phyloP scores from a whole-genome alignment of 345 rosid species.

The Rubroshorea leprosula region DNA sequence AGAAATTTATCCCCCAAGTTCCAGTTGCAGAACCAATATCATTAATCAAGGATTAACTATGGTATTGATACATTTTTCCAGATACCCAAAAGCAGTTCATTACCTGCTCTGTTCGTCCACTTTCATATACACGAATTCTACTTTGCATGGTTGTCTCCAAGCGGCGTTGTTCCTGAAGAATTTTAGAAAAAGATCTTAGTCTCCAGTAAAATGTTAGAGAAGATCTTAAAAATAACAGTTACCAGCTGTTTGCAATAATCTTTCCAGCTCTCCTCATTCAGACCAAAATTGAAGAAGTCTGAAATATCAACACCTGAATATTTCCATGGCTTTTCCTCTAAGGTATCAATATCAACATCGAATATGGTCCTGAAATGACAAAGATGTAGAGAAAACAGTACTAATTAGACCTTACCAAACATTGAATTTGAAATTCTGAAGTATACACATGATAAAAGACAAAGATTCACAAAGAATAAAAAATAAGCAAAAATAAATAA shows the following conservation, averaged over 20 bases:
- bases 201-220: constrained; percentile 5
- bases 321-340: constrained; percentile 99
- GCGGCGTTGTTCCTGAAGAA: constrained; percentile 79
- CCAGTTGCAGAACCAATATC: not conserved
- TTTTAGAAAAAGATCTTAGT: constrained; percentile 20
- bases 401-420: too few relatives aligned
- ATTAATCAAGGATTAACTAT: not conserved
- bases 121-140: constrained; percentile 96
- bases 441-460: constrained; percentile 12
- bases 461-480: not conserved
- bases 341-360: constrained; percentile 85
- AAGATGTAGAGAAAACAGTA: too few relatives aligned
- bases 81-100: constrained; percentile 15
- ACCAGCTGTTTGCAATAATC: constrained; percentile 97
- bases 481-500: not conserved
- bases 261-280: constrained; percentile 98
- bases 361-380: constrained; percentile 81
- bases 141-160: constrained; percentile 94
- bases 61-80: not conserved
- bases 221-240: constrained; percentile 27
- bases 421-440: too few relatives aligned
- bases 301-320: constrained; percentile 70
- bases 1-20: not conserved
- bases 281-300: constrained; percentile 90
- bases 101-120: constrained; percentile 93